These are phyloP conservation scores for Colletotrichum sp. DNA, from an alignment of 2,329 filamentous ascomycete genomes.

Conservation along the genomic window DNA sequence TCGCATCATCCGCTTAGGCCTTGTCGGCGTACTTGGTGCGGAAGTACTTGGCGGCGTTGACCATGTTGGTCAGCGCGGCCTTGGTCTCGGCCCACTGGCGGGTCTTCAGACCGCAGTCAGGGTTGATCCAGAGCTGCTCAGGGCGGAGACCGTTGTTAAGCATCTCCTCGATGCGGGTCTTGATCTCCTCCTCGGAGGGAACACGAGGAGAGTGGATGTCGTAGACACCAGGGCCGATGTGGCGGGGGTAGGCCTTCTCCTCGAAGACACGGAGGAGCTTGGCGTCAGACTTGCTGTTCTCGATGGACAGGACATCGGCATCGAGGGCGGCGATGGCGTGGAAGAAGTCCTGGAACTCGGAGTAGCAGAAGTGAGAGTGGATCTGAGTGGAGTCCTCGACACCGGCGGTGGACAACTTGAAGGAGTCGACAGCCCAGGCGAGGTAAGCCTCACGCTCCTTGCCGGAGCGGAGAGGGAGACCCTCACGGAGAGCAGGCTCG, in stretches of 20 bases:
- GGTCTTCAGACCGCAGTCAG: slow-evolving; percentile 99
- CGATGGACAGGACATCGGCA: slow-evolving; percentile 97
- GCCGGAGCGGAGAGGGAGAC: slow-evolving; percentile 93
- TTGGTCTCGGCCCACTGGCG: slow-evolving; percentile 99
- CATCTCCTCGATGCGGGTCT: slow-evolving; percentile 98
- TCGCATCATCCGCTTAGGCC: slow-evolving; percentile 8
- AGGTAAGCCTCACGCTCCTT: slow-evolving; percentile 97
- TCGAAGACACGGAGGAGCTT: slow-evolving; percentile 99
- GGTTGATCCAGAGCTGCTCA: slow-evolving; percentile 99
- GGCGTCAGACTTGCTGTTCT: slow-evolving; percentile 99
- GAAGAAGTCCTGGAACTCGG: slow-evolving; percentile 99
- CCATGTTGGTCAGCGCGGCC: slow-evolving; percentile 94
- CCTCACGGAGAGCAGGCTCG: slow-evolving; percentile 98
- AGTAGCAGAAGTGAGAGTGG: slow-evolving; percentile 99
- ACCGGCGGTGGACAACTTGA: slow-evolving; percentile 93
- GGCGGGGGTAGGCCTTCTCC: slow-evolving; percentile 94
- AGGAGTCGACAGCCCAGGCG: slow-evolving; percentile 95
- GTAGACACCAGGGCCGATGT: slow-evolving; percentile 99
- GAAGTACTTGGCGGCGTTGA: slow-evolving; percentile 97
- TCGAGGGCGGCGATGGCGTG: slow-evolving; percentile 98
- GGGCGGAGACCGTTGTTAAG: slow-evolving; percentile 88
- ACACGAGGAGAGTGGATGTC: slow-evolving; percentile 99
- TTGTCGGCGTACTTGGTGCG: slow-evolving; percentile 77
- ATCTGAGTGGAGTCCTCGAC: slow-evolving; percentile 97
- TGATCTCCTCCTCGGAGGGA: slow-evolving; percentile 97